A percentile compares a stretch with the other conserved stretches of the same genome.
These are phyloP conservation scores for Coleophoma eucalyptorum DNA, from an alignment of 2,329 filamentous ascomycete genomes.

Conservation along the genomic window DNA sequence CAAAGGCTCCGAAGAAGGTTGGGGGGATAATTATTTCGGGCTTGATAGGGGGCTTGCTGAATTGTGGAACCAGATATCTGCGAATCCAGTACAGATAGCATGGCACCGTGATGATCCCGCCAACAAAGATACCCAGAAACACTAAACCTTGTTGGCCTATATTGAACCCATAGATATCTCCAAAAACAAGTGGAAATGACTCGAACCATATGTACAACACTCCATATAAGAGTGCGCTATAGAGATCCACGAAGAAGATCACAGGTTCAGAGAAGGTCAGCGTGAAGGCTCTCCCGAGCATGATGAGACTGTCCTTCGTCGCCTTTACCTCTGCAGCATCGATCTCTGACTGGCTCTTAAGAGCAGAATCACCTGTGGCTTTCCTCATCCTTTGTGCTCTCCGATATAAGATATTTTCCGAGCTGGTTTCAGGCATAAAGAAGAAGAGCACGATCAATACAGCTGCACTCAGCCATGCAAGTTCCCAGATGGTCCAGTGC, in stretches of 20 bases:
- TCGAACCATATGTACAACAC: constrained; percentile 61
- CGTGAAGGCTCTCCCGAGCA: constrained; percentile 40
- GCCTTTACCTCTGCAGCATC: constrained; percentile 45
- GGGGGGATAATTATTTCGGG: constrained; percentile 50
- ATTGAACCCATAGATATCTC: constrained; percentile 52
- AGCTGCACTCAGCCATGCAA: constrained; percentile 54
- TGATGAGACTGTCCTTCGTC: constrained; percentile 42
- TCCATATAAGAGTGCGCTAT: constrained; percentile 55
- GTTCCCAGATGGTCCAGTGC: constrained; percentile 59
- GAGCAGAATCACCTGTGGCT: constrained; percentile 46
- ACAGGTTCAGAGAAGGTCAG: constrained; percentile 56
- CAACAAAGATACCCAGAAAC: constrained; percentile 53
- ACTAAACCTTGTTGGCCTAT: constrained; percentile 51
- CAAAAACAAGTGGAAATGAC: constrained; percentile 59
- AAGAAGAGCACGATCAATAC: constrained; percentile 53
- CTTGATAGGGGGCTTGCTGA: constrained; percentile 38
- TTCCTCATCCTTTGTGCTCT: constrained; percentile 54
- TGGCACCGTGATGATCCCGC: constrained; percentile 44
- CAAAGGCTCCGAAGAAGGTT: constrained; percentile 44
- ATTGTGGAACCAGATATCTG: constrained; percentile 41
- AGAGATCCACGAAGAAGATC: constrained; percentile 57
- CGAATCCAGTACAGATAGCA: constrained; percentile 32
- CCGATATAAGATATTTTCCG: constrained; percentile 51
- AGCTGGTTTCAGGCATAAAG: constrained; percentile 57
- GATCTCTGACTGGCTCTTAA: constrained; percentile 60